These are phyloP conservation scores for Irpex lacteus DNA, from an alignment of 1,284 basidiomycete species.

Conservation along the genomic window DNA sequence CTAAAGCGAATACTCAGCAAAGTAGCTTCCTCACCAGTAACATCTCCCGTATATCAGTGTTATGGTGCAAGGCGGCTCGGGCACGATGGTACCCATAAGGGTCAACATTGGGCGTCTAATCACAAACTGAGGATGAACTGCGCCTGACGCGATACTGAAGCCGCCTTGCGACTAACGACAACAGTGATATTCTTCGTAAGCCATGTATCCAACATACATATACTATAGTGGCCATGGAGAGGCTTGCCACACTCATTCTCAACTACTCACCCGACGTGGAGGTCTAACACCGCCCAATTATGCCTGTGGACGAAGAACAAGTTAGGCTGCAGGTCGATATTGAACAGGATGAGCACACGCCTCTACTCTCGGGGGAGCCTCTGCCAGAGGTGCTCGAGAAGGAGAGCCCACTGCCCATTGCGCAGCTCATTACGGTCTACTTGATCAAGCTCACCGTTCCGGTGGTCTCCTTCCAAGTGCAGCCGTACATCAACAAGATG, in stretches of 20 bases:
- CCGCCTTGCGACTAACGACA: neutral
- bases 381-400: neutral
- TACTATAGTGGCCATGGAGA: neutral
- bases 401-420: constrained; percentile 24
- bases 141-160: neutral
- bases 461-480: constrained; percentile 24
- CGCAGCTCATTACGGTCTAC: constrained; percentile 28
- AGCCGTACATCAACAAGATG: constrained; percentile 38
- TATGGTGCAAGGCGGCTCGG: no score
- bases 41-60: no score
- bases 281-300: neutral
- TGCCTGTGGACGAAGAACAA: neutral
- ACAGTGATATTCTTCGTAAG: neutral
- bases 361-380: neutral
- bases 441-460: constrained; percentile 30
- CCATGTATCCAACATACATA: neutral
- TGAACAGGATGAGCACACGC: neutral
- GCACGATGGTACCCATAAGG: neutral
- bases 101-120: neutral
- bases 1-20: no score
- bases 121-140: neutral
- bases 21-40: no score
- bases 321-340: neutral
- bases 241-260: neutral
- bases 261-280: neutral